Percentiles rank a stretch among this genome's conserved stretches.
Conservation (phyloP, 108 stramenopile genomes). For the Pseudonitzschia pungens region DNA sequence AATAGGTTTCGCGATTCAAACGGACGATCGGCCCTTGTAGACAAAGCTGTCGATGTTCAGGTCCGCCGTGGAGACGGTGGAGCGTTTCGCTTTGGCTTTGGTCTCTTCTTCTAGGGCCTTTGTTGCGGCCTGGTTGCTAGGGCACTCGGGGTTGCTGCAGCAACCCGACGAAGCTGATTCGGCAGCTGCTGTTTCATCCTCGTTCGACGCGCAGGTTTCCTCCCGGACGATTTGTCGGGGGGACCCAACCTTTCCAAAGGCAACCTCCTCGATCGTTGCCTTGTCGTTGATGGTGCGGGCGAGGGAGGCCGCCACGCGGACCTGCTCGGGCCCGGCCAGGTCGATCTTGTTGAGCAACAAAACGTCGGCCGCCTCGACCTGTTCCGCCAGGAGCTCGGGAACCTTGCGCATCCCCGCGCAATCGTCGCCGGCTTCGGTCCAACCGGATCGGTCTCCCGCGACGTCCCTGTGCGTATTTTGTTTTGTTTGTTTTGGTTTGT, state of each 20-base stretch:
- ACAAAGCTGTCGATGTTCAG: slow-evolving; percentile 91
- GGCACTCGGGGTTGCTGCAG: not conserved
- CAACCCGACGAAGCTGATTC: not conserved
- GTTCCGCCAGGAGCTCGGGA: slow-evolving; percentile 87
- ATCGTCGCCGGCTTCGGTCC: slow-evolving; percentile 60
- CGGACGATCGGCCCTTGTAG: slow-evolving; percentile 80
- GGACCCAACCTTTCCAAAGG: slow-evolving; percentile 69
- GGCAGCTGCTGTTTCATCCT: slow-evolving; percentile 28
- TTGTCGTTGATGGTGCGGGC: slow-evolving; percentile 79
- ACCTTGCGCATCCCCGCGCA: slow-evolving; percentile 62
- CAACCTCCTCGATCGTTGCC: slow-evolving; percentile 48
- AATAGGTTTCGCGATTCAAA: slow-evolving; percentile 80
- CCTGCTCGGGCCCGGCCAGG: slow-evolving; percentile 67
- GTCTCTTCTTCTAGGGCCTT: not conserved
- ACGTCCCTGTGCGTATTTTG: slow-evolving; percentile 26
- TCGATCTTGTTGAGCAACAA: slow-evolving; percentile 95
- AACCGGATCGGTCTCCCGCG: slow-evolving; percentile 58
- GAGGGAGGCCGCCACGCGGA: slow-evolving; percentile 56
- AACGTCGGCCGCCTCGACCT: slow-evolving; percentile 93
- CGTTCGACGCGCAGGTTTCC: not conserved
- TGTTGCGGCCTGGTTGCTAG: slow-evolving; percentile 23
- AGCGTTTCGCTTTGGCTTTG: slow-evolving; percentile 28
- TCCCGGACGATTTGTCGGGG: slow-evolving; percentile 54
- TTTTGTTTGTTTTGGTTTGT: not conserved
- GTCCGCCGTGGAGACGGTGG: slow-evolving; percentile 46